A percentile compares a stretch with the other conserved stretches of the same genome.
phyloP scores from a whole-genome alignment of 1,284 basidiomycete genomes.

The Trametes pubescens region DNA sequence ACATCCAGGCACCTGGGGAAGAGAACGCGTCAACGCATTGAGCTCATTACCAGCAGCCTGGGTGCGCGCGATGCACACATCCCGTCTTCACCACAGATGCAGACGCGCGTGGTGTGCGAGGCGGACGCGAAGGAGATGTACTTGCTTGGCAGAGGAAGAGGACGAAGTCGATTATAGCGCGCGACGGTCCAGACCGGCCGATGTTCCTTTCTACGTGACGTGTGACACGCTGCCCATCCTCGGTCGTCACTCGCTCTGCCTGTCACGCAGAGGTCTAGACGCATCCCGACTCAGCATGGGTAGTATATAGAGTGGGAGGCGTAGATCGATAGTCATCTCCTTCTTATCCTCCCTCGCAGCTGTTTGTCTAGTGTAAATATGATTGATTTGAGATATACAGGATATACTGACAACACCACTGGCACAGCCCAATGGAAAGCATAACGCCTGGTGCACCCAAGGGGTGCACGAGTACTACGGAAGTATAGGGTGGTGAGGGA shows the following conservation, averaged over 20 bases:
- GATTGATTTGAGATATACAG: slow-evolving; percentile 12
- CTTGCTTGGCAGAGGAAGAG: neutral
- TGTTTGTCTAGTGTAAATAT: slow-evolving; percentile 11
- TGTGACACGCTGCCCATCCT: slow-evolving; percentile 21
- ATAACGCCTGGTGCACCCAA: slow-evolving; percentile 1
- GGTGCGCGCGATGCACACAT: neutral
- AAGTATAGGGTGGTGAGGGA: slow-evolving; percentile 19
- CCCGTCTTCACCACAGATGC: neutral
- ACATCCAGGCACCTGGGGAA: neutral
- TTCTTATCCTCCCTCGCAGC: neutral
- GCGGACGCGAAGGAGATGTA: neutral
- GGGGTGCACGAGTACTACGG: slow-evolving; percentile 9
- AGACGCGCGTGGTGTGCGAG: neutral
- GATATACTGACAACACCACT: slow-evolving; percentile 19
- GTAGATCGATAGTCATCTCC: neutral
- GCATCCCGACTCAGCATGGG: neutral
- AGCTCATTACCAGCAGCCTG: neutral
- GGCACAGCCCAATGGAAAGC: slow-evolving; percentile 19
- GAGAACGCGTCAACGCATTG: neutral
- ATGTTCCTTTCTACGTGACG: neutral
- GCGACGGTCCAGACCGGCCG: neutral
- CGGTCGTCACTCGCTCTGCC: neutral
- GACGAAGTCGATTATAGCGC: too few species aligned
- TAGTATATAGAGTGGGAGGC: slow-evolving; percentile 3
- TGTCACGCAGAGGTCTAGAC: slow-evolving; percentile 18